Base-by-base conservation (phyloP, 2,329 filamentous ascomycete species). In the Colletotrichum sp. region DNA sequence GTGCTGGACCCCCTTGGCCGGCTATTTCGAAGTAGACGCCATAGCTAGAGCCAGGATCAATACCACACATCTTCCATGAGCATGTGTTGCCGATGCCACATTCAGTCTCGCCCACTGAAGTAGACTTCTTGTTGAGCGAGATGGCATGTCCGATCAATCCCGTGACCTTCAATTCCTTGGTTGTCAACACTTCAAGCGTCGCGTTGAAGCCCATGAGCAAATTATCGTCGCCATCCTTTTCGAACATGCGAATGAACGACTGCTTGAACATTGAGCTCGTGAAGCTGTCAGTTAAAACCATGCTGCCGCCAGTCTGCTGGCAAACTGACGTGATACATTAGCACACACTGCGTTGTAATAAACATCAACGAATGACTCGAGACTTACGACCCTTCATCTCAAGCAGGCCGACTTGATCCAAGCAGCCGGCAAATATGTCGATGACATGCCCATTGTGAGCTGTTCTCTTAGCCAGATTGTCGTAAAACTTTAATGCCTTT, bases 211-310 rank as follows among this genome's bases (percentile, higher is more conserved):
- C 97, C 97, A 99, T 99, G 12, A 98, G 87, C 16, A 99, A 90
- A 83, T 98, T 98, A 79, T 98, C 97, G 75, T 98, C 94, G 3
- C 91, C 95, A 82, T 99, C 97, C 85, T 98, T 98, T 83, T 99
- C 97, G 82, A 99, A 99, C 21, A 99, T 93, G 75, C 97, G 94
- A 67, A 98, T 94, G 82, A 99, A 99, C 0, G 97, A 98, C 84
- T 99, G 97, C 87, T 97, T 98, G 89, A 98, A 99, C 93, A 99
- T 98, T 74, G 96, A 98, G 0, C 97, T 97, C 6, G 96, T 98
- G 84, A 99, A 99, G 84, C 96, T 98, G 84, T 99, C 97, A 2
- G 97, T 98, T 78, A 99, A 87, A 78, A 99, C 97, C 94, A 99
- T 99, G 83, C 99, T 96, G 48, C 97, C 97, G 78, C 97, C 97